Base-by-base conservation (phyloP, 257 asterid species). In the Primulina tabacum region DNA sequence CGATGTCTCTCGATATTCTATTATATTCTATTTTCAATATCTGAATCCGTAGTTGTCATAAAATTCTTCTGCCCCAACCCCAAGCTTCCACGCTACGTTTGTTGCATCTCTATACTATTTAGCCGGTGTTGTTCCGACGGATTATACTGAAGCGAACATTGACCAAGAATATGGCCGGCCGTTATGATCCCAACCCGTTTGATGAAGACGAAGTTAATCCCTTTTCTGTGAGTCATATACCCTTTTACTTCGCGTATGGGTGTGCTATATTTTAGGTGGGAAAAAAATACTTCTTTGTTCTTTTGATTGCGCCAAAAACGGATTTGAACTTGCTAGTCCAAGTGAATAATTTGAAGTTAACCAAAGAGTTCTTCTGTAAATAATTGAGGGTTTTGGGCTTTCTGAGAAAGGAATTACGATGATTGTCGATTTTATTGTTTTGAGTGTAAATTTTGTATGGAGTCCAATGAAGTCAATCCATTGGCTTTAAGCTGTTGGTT, bases 121-220 rank as follows among this genome's bases (percentile, higher is more conserved):
- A 12, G 50, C 14, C 2, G 50, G 50, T 9, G 50, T 8, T 38
- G 50, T 38, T 8, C 50, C 10, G 40, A 3, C 50, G 50, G 50
- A 9, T 38, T 38, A 38, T 38, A 38, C 4, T 38, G 50, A 38
- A 35, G 40, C 50, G 4, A 32, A 32, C 5, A 32, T 32, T 4
- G 33, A 30, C 33, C 34, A 43, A 12, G 53, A 4, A 43, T 12
- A 43, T 43, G 53, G 53, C 53, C 53, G 53, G 53, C 17, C 53
- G 53, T 43, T 43, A 43, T 43, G 53, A 43, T 43, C 53, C n/a
- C n/a, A 43, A 43, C 53, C 17, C 53, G 53, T 43, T 43, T 43
- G 53, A 43, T 43, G 86, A 69, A 71, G 86, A 84, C 12, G 89
- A 85, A 72, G 87, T 84, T 68, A 84, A 84, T 69, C 89, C 89